Conservation (phyloP, 1,139 yeast genomes). For the Diutina rugosa region DNA sequence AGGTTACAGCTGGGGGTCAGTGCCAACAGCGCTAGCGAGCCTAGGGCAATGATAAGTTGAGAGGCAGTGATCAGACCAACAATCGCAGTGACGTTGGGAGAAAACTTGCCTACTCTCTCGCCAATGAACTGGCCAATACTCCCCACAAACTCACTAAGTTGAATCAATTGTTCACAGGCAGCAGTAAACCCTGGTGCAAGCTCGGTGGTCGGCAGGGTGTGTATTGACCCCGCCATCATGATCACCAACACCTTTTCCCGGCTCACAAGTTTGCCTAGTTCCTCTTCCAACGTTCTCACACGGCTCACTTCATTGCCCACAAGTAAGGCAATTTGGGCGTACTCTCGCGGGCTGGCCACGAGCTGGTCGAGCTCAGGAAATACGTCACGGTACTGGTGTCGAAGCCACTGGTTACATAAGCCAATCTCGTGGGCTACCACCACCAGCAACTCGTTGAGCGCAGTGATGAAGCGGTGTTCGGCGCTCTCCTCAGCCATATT, state of each 20-base stretch:
- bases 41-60: constrained; percentile 55
- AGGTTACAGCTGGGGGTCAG: constrained; percentile 74
- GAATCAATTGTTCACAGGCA: constrained; percentile 36
- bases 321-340: constrained; percentile 38
- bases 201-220: not conserved
- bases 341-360: constrained; percentile 52
- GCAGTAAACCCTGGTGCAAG: constrained; percentile 14
- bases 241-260: constrained; percentile 62
- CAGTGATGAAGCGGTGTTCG: not conserved
- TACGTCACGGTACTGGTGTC: constrained; percentile 40
- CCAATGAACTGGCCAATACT: constrained; percentile 45
- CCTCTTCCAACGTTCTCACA: constrained; percentile 18
- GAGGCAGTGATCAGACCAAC: constrained; percentile 69
- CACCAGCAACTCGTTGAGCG: constrained; percentile 40
- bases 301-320: constrained; percentile 38
- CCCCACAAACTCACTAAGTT: constrained; percentile 29
- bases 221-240: constrained; percentile 46
- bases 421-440: constrained; percentile 46
- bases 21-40: constrained; percentile 61
- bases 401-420: constrained; percentile 36
- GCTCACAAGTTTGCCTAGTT: constrained; percentile 29
- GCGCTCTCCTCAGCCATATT: not conserved
- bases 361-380: constrained; percentile 65
- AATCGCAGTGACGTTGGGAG: constrained; percentile 71
- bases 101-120: constrained; percentile 40